Evolutionary conservation across 805 yeast species (phyloP), one percentile per base, ranked within the genome.

Genomic region (Candida andamanensis): DNA sequence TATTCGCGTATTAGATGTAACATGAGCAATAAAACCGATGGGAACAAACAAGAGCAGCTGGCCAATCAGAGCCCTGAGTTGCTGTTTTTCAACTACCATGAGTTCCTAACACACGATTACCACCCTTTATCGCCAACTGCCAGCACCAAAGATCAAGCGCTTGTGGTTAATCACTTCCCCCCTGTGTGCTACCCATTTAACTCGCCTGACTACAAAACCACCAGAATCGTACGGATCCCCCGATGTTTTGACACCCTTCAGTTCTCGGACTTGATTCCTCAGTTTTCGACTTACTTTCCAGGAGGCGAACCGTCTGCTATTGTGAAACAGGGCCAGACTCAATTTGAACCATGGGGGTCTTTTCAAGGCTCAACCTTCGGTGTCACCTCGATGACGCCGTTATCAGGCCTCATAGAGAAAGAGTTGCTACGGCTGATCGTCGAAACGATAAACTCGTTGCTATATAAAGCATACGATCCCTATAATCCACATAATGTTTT

Each of bases 191-290:
- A 46, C 1, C 49, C 60, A 3, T 37, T 30, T 3, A 46, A 45
- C 6, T 57, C 74, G 2, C 32, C 36, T 0, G 32, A 42, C 15
- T 66, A 46, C 37, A 27, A 35, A 13, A 35, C 45, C 6, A 74
- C 83, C 0, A 56, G 90, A 37, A 64, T 82, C n/a, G 78, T 81
- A 4, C 50, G 89, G 32, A 63, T 81, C 3, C 86, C 90, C 4
- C 52, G 87, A 39, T 36, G 61, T 2, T 74, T 67, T 35, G 57
- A 58, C 12, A 43, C 48, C 1, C 26, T 39, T 13, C 33, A 20
- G 5, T 50, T 46, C 7, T 58, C 66, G 3, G 68, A 67, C 37
- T 22, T 56, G 19, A 58, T 63, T 13, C 86, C 87, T 2, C 72
- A 65, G 41, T 81, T 80, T 48, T 76, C 82, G 6, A 50, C 51